Percentiles rank a stretch among this genome's conserved stretches.
Evolutionary conservation across 2,329 filamentous ascomycete species (phyloP).

Genomic region (Lojkania enalia): DNA sequence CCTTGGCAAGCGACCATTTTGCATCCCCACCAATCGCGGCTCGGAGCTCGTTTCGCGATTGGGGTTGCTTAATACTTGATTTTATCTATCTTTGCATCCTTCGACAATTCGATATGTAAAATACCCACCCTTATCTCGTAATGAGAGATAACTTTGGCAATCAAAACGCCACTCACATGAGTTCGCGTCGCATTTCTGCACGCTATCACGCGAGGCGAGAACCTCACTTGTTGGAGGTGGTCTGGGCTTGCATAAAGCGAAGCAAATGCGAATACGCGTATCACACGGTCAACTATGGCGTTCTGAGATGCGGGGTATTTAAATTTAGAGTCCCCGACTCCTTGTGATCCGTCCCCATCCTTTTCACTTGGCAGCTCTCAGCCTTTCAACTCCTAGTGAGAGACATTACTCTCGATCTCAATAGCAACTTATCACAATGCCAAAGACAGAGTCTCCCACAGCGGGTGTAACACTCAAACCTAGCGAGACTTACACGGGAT

Average conservation of each 20-base stretch:
- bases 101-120: too few species aligned
- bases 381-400: too few species aligned
- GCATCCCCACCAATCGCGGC: not conserved
- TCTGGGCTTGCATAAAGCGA: constrained; percentile 7
- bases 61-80: too few species aligned
- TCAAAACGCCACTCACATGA: constrained; percentile 16
- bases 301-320: constrained; percentile 5
- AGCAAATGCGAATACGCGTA: not conserved
- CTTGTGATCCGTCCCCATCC: not conserved
- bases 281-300: not conserved
- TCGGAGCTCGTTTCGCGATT: too few species aligned
- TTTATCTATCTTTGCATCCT: too few species aligned
- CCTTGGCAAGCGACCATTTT: not conserved
- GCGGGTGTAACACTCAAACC: not conserved
- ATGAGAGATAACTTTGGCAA: not conserved
- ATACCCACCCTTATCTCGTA: not conserved
- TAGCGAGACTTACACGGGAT: constrained; percentile 48
- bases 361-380: too few species aligned
- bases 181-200: constrained; percentile 29
- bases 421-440: constrained; percentile 1
- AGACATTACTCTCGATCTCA: too few species aligned
- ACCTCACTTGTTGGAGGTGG: not conserved
- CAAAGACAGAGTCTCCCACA: constrained; percentile 3
- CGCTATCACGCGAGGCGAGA: constrained; percentile 14
- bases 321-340: not conserved